Conservation (phyloP, 1,284 basidiomycete species). For the Cryptococcus sp. region DNA sequence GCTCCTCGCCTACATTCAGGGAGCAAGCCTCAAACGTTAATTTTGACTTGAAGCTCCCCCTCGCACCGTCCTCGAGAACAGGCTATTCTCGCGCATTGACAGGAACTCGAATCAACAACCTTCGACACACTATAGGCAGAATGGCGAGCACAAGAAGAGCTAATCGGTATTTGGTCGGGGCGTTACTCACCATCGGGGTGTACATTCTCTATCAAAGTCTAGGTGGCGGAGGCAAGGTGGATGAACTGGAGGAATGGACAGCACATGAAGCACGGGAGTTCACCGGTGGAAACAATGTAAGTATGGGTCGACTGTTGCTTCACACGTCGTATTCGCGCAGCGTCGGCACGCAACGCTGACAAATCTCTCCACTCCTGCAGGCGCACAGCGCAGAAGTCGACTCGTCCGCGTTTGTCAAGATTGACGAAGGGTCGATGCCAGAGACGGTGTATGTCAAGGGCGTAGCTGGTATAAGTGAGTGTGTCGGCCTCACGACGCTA, state of each 20-base stretch:
- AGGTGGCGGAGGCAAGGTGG: not conserved
- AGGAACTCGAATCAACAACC: not conserved
- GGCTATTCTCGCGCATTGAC: not conserved
- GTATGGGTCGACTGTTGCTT: too few species aligned
- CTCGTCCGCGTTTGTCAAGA: conserved; percentile 4
- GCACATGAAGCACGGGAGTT: not conserved
- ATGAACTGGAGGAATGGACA: not conserved
- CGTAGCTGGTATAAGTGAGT: conserved; percentile 37
- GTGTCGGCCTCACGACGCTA: not conserved
- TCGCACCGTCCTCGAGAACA: not conserved
- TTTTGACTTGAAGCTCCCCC: not conserved
- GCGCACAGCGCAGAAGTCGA: conserved; percentile 2
- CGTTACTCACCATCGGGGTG: not conserved
- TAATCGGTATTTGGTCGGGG: conserved; percentile 1
- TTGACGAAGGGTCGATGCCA: conserved; percentile 9
- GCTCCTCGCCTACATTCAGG: not conserved
- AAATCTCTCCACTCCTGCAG: too few species aligned
- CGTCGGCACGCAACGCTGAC: not conserved
- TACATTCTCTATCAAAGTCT: not conserved
- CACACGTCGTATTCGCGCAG: not conserved
- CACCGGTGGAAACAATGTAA: too few species aligned
- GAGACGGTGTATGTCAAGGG: conserved; percentile 21
- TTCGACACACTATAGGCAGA: not conserved
- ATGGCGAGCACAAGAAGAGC: conserved; percentile 3
- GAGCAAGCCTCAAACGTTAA: not conserved